Conservation (phyloP, 2,329 filamentous ascomycete genomes). For the Arthrobotrys sphaeroides region DNA sequence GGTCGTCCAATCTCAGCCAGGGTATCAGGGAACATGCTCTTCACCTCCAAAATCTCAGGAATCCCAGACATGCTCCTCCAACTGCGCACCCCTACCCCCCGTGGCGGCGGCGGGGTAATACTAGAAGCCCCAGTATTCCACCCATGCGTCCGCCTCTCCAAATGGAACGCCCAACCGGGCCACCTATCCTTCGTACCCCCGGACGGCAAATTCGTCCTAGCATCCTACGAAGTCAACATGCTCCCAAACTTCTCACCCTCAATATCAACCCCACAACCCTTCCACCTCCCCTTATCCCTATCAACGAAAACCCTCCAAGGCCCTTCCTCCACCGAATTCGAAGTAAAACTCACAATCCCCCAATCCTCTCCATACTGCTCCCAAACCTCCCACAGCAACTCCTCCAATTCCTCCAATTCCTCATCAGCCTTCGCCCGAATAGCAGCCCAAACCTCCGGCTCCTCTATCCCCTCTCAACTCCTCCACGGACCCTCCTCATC, state of each 20-base stretch:
- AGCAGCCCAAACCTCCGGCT: constrained; percentile 42
- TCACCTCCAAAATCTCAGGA: constrained; percentile 93
- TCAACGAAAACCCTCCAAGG: constrained; percentile 86
- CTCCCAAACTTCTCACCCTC: constrained; percentile 72
- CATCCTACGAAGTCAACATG: constrained; percentile 92
- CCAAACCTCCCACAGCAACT: constrained; percentile 61
- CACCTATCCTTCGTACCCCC: constrained; percentile 96
- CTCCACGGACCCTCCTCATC: constrained; percentile 62
- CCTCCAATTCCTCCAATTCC: constrained; percentile 61
- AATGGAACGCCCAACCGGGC: constrained; percentile 87
- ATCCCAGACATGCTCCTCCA: constrained; percentile 87
- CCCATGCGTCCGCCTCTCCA: constrained; percentile 88
- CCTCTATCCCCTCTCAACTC: constrained; percentile 61
- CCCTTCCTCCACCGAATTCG: constrained; percentile 80
- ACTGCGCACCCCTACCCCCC: constrained; percentile 77
- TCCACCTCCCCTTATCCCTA: constrained; percentile 83
- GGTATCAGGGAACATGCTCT: constrained; percentile 90
- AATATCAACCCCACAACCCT: constrained; percentile 65
- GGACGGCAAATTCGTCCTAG: constrained; percentile 90
- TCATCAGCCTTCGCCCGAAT: constrained; percentile 58
- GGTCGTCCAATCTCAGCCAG: constrained; percentile 86
- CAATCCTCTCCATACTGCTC: constrained; percentile 63
- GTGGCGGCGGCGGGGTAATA: constrained; percentile 35
- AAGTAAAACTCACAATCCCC: constrained; percentile 77
- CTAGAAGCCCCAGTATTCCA: constrained; percentile 94